Conservation (phyloP, 164 flowering plant species). For the Stephania yunnanensis region DNA sequence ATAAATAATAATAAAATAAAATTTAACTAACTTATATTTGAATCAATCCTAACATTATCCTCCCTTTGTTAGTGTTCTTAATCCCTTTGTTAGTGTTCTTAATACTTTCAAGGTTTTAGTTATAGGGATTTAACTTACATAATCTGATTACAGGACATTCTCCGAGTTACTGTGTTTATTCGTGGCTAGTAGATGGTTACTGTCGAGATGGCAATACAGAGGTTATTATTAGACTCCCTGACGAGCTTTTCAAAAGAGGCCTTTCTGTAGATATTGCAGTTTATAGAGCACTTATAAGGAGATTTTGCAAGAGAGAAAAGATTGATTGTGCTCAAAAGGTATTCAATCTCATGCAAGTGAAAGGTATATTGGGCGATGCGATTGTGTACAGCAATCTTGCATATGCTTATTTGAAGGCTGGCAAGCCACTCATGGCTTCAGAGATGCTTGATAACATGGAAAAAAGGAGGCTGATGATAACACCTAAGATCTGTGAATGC, state of each 20-base stretch:
- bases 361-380: constrained; percentile 59
- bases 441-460: constrained; percentile 61
- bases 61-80: not conserved
- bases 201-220: constrained; percentile 47
- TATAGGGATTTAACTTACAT: not conserved
- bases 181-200: constrained; percentile 84
- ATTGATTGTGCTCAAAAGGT: constrained; percentile 52
- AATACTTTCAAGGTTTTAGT: not conserved
- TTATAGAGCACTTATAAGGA: constrained; percentile 70
- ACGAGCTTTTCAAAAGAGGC: constrained; percentile 49
- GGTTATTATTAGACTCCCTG: constrained; percentile 40
- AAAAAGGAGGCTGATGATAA: constrained; percentile 52
- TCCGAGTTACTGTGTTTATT: constrained; percentile 63
- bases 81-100: not conserved
- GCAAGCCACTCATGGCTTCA: constrained; percentile 37
- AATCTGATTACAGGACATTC: constrained; percentile 43
- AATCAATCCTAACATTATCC: too few species aligned
- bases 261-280: constrained; percentile 46
- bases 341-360: constrained; percentile 48
- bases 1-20: too few species aligned
- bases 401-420: constrained; percentile 57
- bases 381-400: constrained; percentile 57
- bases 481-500: constrained; percentile 45
- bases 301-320: constrained; percentile 60
- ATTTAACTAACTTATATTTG: too few species aligned